A percentile compares a stretch with the other conserved stretches of the same genome.
These are phyloP conservation scores for Russula emetica DNA, from an alignment of 768 basidiomycete species.

Conservation along the genomic window DNA sequence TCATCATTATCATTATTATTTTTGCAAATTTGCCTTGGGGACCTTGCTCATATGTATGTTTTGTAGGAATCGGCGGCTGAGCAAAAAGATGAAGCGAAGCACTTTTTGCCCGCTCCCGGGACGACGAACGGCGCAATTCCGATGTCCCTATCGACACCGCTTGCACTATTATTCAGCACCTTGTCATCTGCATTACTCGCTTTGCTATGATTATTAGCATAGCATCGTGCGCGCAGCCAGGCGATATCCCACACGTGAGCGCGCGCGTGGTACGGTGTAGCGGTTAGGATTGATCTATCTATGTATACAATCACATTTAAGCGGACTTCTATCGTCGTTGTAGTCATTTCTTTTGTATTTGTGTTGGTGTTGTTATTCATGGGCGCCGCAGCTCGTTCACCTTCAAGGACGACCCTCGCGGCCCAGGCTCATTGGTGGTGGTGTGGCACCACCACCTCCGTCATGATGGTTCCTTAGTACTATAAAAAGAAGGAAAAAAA, in stretches of 20 bases:
- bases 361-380: not conserved
- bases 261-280: not conserved
- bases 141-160: not conserved
- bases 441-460: too few relatives aligned
- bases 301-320: not conserved
- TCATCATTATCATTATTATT: not conserved
- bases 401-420: too few relatives aligned
- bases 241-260: not conserved
- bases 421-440: too few relatives aligned
- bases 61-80: conserved; percentile 55
- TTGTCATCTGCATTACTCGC: conserved; percentile 5
- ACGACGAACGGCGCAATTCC: conserved; percentile 38
- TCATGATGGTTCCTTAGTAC: too few relatives aligned
- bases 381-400: too few relatives aligned
- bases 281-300: not conserved
- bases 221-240: not conserved
- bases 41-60: not conserved
- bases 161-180: not conserved
- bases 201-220: conserved; percentile 1
- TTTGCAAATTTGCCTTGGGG: not conserved
- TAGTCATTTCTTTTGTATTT: not conserved
- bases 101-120: conserved; percentile 62
- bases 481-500: too few relatives aligned
- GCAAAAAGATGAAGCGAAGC: conserved; percentile 47
- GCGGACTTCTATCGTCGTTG: not conserved